Percentiles rank a stretch among this genome's conserved stretches.
Evolutionary conservation across 2,329 filamentous ascomycete genomes (phyloP).

Genomic region (Pochonia chlamydosporia): DNA sequence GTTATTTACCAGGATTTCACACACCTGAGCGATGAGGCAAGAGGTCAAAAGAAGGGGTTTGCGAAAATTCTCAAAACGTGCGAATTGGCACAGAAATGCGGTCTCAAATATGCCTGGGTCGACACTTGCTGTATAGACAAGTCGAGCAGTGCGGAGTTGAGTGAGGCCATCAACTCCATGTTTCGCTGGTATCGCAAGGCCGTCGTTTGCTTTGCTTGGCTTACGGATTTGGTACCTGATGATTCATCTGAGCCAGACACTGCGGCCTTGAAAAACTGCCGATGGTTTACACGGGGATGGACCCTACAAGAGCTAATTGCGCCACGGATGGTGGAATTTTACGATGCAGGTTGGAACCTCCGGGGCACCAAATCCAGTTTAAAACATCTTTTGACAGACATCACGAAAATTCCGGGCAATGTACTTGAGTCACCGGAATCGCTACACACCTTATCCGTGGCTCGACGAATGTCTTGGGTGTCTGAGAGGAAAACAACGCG

Average conservation of each 20-base stretch:
- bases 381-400: conserved; percentile 14
- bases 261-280: neutral
- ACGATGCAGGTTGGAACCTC: conserved; percentile 9
- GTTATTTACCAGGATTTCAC: conserved; percentile 18
- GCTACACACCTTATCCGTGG: conserved; percentile 2
- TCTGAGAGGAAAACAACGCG: conserved; percentile 12
- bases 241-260: neutral
- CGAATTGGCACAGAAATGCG: conserved; percentile 9
- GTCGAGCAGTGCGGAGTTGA: conserved; percentile 6
- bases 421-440: conserved; percentile 9
- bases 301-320: conserved; percentile 16
- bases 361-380: conserved; percentile 17
- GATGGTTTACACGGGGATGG: conserved; percentile 10
- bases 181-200: conserved; percentile 4
- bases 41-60: conserved; percentile 14
- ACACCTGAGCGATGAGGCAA: neutral
- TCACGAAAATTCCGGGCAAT: conserved; percentile 14
- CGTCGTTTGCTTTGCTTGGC: conserved; percentile 4
- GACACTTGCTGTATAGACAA: conserved; percentile 15
- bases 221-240: neutral
- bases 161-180: conserved; percentile 8
- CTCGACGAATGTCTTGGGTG: conserved; percentile 15
- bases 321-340: conserved; percentile 18
- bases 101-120: conserved; percentile 19
- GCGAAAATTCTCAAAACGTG: conserved; percentile 17